Evolutionary conservation across 345 rosid genomes (phyloP), one percentile per base, ranked within the genome.

Genomic region (Acer saccharum): DNA sequence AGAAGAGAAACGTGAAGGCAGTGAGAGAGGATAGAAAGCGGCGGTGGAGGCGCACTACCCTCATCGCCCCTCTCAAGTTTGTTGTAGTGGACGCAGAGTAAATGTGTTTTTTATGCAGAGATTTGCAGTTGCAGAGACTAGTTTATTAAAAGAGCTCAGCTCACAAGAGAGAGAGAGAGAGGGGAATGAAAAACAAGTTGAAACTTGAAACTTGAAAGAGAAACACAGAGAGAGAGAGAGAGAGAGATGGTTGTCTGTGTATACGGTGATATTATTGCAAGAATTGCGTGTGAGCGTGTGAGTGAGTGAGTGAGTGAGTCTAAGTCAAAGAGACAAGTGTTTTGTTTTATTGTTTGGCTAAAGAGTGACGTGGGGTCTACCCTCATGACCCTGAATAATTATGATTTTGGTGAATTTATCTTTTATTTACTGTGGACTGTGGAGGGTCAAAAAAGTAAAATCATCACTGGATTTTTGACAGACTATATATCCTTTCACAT

Each of bases 1-100:
- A 85, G 48, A 91, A 81, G 81, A 92, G 85, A 72, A 91, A 83
- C 67, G 87, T 75, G 81, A 91, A 84, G 83, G 89, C 84, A 14
- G 86, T 76, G 81, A 88, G 64, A 66, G 80, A 65, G 57, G 88
- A 78, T 7, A 82, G 60, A 32, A 71, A 60, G 71, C 77, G 66
- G 63, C 61, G 74, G 75, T 5, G 76, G 76, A 58, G 90, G 84
- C 82, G 82, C 54, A 67, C 52, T 6, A 81, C 71, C 81, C 91
- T 86, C 97, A 89, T 92, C 69, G 83, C 86, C 83, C 46, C 10
- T 43, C 10, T 65, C 78, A 82, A 85, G 58, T 14, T 80, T 35
- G 83, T 48, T 75, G 10, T 44, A 61, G 81, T 67, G 27, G 23
- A 7, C 2, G 72, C 35, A 54, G 54, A 57, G 77, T 62, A 48